Percentiles rank a stretch among this genome's conserved stretches.
phyloP scores from a whole-genome alignment of 1,284 basidiomycete genomes.

The Singerocomus inundabilis region DNA sequence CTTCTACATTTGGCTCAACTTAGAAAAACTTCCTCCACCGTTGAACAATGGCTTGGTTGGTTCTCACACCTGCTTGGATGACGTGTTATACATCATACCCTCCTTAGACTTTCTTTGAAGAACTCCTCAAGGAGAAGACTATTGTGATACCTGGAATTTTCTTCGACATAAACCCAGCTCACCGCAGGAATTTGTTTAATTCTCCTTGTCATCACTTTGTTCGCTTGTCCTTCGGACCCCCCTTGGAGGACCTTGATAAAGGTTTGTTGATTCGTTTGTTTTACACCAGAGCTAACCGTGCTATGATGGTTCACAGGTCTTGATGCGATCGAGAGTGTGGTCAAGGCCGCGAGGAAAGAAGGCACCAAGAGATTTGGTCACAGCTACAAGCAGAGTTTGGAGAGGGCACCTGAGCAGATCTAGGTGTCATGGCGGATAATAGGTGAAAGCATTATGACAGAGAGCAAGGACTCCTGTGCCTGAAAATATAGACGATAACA shows the following conservation, averaged over 20 bases:
- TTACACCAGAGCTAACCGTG: conserved; percentile 2
- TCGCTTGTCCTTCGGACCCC: conserved; percentile 85
- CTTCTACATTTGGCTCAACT: conserved; percentile 91
- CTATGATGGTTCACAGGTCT: conserved; percentile 48
- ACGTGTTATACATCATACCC: background rate
- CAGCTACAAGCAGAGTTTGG: conserved; percentile 64
- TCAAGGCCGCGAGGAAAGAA: conserved; percentile 66
- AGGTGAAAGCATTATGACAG: background rate
- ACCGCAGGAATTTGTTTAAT: conserved; percentile 82
- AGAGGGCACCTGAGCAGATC: conserved; percentile 30
- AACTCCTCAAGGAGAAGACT: conserved; percentile 85
- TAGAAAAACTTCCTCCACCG: conserved; percentile 74
- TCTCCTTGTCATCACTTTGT: conserved; percentile 92
- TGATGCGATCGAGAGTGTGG: conserved; percentile 80
- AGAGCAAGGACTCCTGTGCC: background rate
- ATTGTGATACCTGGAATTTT: conserved; percentile 91
- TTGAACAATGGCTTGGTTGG: conserved; percentile 83
- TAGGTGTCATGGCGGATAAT: conserved; percentile 8
- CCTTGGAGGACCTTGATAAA: conserved; percentile 77
- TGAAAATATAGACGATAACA: conserved; percentile 1
- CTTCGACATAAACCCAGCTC: conserved; percentile 87
- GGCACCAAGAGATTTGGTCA: conserved; percentile 63
- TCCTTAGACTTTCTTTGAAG: conserved; percentile 86
- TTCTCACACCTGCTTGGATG: conserved; percentile 10
- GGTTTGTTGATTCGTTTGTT: conserved; percentile 42